Conservation (phyloP, 495 filamentous ascomycete genomes). For the Aspergillus sclerotiicarbonarius region DNA sequence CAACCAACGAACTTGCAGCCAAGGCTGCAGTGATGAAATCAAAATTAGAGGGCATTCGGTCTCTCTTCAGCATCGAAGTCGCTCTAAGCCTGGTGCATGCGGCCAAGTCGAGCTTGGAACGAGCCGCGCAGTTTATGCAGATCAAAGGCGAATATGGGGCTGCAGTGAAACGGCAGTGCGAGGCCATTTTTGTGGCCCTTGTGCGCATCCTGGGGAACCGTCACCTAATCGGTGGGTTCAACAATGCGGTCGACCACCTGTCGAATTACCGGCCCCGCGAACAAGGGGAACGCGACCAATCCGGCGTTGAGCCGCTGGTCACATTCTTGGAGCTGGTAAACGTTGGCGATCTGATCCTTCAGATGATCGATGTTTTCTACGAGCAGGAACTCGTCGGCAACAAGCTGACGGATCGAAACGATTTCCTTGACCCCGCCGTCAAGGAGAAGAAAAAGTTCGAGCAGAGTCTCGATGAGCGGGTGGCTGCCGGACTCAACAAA, state of each 20-base stretch:
- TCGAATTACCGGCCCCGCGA: slow-evolving; percentile 88
- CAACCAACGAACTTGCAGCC: slow-evolving; percentile 87
- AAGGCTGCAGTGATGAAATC: slow-evolving; percentile 97
- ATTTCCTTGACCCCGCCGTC: slow-evolving; percentile 87
- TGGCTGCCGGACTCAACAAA: slow-evolving; percentile 93
- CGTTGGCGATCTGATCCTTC: slow-evolving; percentile 95
- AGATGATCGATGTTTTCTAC: slow-evolving; percentile 99
- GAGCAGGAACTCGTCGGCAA: slow-evolving; percentile 84
- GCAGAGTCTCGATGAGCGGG: slow-evolving; percentile 96
- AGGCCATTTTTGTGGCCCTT: slow-evolving; percentile 80
- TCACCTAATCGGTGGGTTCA: slow-evolving; percentile 90
- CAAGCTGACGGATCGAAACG: slow-evolving; percentile 84
- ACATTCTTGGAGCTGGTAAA: slow-evolving; percentile 98
- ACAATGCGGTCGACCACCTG: slow-evolving; percentile 87
- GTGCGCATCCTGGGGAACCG: slow-evolving; percentile 77
- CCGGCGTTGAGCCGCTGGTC: slow-evolving; percentile 84
- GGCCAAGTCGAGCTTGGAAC: slow-evolving; percentile 87
- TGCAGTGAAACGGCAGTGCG: slow-evolving; percentile 87
- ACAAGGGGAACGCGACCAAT: slow-evolving; percentile 65
- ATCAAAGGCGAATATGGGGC: slow-evolving; percentile 75
- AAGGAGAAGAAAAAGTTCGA: slow-evolving; percentile 98
- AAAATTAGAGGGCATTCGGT: slow-evolving; percentile 85
- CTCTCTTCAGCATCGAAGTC: slow-evolving; percentile 94
- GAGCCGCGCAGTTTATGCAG: slow-evolving; percentile 75
- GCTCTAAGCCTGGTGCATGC: slow-evolving; percentile 83